Percentiles rank a stretch among this genome's conserved stretches.
These are phyloP conservation scores for Chloris gayana DNA, from an alignment of 176 grass and related monocot species.

Conservation along the genomic window DNA sequence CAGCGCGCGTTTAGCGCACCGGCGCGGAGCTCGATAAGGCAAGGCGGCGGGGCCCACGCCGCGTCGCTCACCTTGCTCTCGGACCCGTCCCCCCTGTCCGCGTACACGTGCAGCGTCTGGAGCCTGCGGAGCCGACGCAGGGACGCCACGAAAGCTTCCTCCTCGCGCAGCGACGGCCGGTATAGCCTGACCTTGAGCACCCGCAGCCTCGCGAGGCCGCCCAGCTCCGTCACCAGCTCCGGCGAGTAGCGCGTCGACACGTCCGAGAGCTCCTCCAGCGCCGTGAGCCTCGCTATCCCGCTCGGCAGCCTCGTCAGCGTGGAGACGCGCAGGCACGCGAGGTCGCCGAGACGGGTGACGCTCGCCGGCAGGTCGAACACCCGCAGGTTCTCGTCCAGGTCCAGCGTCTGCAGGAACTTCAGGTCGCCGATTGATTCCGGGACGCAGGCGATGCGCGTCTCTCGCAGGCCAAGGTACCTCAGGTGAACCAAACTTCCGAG, in stretches of 20 bases:
- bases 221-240: neutral
- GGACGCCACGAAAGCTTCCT: neutral
- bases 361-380: neutral
- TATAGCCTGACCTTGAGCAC: neutral
- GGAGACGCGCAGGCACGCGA: neutral
- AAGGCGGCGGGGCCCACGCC: neutral
- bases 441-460: neutral
- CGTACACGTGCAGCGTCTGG: neutral
- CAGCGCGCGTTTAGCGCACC: no score
- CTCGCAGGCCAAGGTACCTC: slow-evolving; percentile 9
- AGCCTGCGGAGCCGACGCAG: neutral
- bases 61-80: neutral
- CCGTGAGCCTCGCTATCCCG: neutral
- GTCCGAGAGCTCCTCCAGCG: slow-evolving; percentile 15
- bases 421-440: neutral
- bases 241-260: neutral
- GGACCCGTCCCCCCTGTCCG: neutral
- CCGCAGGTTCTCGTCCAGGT: neutral
- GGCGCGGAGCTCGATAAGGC: neutral
- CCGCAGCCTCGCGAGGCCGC: neutral
- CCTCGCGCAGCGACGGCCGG: neutral
- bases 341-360: neutral
- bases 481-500: slow-evolving; percentile 2
- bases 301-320: neutral
- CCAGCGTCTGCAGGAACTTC: neutral